Evolutionary conservation across 192 early-diverging fungal species (phyloP).

Genomic region (Backusella parvicylindrica): DNA sequence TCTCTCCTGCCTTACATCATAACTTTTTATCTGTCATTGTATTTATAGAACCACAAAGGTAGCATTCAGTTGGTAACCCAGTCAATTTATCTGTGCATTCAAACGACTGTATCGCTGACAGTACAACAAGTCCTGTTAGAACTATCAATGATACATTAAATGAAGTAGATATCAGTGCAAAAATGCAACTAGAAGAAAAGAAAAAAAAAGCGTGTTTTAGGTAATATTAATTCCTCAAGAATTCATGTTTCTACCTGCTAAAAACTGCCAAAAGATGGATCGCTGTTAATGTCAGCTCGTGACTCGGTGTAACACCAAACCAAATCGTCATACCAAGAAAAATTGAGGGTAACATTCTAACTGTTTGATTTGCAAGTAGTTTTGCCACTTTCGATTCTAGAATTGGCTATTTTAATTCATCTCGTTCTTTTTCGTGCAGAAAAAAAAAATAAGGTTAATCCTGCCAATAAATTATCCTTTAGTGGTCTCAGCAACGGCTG

Average conservation of each 20-base stretch:
- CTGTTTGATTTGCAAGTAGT: too few relatives aligned
- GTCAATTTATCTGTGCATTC: conserved; percentile 47
- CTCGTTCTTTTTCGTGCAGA: too few relatives aligned
- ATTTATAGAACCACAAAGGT: conserved; percentile 38
- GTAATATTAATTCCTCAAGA: neutral
- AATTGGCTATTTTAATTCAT: too few relatives aligned
- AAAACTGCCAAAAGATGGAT: conserved; percentile 33
- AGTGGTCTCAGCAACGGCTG: too few relatives aligned
- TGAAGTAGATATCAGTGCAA: conserved; percentile 45
- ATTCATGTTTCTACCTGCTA: conserved; percentile 16
- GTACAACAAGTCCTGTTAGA: conserved; percentile 41
- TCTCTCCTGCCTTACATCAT: conserved; percentile 54
- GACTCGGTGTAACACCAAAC: conserved; percentile 20
- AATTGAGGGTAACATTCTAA: too few relatives aligned
- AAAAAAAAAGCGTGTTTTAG: neutral
- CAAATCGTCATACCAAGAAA: conserved; percentile 18
- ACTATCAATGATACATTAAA: conserved; percentile 50
- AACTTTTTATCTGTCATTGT: conserved; percentile 33
- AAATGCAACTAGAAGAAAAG: conserved; percentile 38
- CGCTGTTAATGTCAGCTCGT: conserved; percentile 23
- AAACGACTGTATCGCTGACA: conserved; percentile 57
- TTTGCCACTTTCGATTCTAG: too few relatives aligned
- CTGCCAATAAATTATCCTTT: too few relatives aligned
- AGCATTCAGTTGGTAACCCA: conserved; percentile 48
- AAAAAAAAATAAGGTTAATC: too few relatives aligned